Evolutionary conservation across 129 eudicot genomes (phyloP).

Genomic region (Pulicaria dysenterica): DNA sequence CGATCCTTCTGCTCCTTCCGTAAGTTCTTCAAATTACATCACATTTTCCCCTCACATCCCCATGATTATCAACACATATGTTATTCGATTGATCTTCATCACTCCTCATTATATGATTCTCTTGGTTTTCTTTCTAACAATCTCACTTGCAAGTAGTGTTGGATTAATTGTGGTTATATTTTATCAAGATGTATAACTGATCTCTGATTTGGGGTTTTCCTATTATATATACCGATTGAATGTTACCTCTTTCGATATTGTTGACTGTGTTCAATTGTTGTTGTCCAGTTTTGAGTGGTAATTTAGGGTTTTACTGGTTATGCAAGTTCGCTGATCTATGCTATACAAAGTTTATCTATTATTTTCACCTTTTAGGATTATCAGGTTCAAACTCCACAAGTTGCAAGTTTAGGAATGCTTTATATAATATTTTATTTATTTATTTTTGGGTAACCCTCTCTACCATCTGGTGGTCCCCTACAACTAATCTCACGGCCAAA

Average conservation of each 20-base stretch:
- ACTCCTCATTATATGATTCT: conserved; percentile 6
- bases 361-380: too few relatives aligned
- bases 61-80: too few relatives aligned
- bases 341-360: background rate
- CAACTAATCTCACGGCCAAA: too few relatives aligned
- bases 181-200: background rate
- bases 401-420: background rate
- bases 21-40: conserved; percentile 35
- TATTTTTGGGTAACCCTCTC: too few relatives aligned
- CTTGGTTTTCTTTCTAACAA: conserved; percentile 2
- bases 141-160: conserved; percentile 1
- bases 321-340: background rate
- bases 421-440: too few relatives aligned
- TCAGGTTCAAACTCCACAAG: too few relatives aligned
- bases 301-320: conserved; percentile 18
- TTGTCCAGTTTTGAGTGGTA: background rate
- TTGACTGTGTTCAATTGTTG: background rate
- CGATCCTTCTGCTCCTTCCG: conserved; percentile 75
- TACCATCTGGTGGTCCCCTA: too few relatives aligned
- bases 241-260: background rate
- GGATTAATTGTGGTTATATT: background rate
- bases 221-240: background rate
- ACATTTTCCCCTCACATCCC: background rate
- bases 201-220: conserved; percentile 6
- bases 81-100: background rate